phyloP scores from a whole-genome alignment of 2,329 filamentous ascomycete genomes.

The Orbilia ellipsospora region DNA sequence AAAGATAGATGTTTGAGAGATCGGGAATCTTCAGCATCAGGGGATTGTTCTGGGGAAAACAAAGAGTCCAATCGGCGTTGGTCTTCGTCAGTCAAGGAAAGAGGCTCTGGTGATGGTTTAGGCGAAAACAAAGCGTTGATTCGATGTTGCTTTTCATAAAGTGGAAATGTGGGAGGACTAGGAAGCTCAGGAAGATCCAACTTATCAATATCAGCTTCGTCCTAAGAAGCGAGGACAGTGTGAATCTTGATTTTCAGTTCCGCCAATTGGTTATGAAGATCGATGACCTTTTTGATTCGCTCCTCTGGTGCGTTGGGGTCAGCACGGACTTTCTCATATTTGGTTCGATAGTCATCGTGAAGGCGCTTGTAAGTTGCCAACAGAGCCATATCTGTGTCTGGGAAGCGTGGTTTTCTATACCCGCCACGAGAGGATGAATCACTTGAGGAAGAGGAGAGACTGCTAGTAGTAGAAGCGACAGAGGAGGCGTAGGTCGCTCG shows the following conservation, averaged over 20 bases:
- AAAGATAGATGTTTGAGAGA: no score
- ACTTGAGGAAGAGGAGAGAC: constrained; percentile 45
- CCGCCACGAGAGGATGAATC: constrained; percentile 42
- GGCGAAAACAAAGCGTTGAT: no score
- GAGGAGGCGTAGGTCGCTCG: constrained; percentile 45
- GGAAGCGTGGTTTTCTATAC: constrained; percentile 25
- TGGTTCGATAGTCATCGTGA: constrained; percentile 47
- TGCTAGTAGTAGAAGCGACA: constrained; percentile 45
- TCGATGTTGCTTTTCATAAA: not conserved
- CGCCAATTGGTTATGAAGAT: constrained; percentile 44
- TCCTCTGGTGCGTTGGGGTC: constrained; percentile 48
- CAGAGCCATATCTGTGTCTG: constrained; percentile 28
- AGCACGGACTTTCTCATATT: constrained; percentile 42
- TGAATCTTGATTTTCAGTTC: constrained; percentile 50
- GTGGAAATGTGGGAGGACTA: constrained; percentile 7
- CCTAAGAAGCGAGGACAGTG: constrained; percentile 51
- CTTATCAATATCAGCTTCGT: constrained; percentile 6
- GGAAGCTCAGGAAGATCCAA: constrained; percentile 17
- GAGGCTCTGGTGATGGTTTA: not conserved
- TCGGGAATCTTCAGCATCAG: no score
- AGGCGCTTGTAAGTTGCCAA: constrained; percentile 45
- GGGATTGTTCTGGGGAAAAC: no score
- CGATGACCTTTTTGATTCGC: constrained; percentile 40
- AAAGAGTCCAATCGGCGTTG: no score
- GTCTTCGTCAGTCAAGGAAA: no score